These are phyloP conservation scores for Arabidopsis thaliana DNA, from an alignment of 345 rosid species.

Conservation along the genomic window TAIR10.1 NC_003071.7:15985001-15985500, in stretches of 20 bases:
- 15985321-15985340: neutral
- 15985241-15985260: conserved; percentile 31
- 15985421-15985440: conserved; percentile 4
- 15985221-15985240: conserved; percentile 29
- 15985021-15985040: conserved; percentile 54
- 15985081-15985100: conserved; percentile 31
- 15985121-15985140: conserved; percentile 37
- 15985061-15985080: conserved; percentile 42
- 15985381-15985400: conserved; percentile 5
- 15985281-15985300: conserved; percentile 31
- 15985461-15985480: conserved; percentile 26
- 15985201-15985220: conserved; percentile 39
- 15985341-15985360: neutral
- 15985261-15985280: conserved; percentile 41
- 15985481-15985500: neutral
- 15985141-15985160: conserved; percentile 48
- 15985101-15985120: conserved; percentile 14
- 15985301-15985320: conserved; percentile 31
- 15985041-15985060: conserved; percentile 54
- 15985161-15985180: conserved; percentile 47
- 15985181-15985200: conserved; percentile 42
- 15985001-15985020: conserved; percentile 57
- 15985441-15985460: neutral
- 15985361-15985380: conserved; percentile 8
- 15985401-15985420: conserved; percentile 8